Evolutionary conservation across 768 basidiomycete species (phyloP).

Genomic region (Pisolithus orientalis): DNA sequence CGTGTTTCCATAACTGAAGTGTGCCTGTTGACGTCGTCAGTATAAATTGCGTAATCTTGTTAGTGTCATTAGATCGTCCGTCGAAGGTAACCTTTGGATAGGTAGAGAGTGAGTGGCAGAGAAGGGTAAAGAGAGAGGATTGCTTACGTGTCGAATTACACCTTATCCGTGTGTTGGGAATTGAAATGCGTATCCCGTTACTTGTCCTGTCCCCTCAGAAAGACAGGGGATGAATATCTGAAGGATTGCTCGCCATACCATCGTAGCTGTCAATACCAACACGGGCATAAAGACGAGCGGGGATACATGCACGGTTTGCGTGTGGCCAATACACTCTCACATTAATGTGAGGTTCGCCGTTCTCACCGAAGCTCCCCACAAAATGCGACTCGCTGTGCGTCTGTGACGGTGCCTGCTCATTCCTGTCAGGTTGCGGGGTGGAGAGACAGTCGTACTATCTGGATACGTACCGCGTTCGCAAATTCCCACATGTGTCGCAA

Average conservation of each 20-base stretch:
- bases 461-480: constrained; percentile 39
- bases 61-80: constrained; percentile 32
- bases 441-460: constrained; percentile 9
- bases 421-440: background rate
- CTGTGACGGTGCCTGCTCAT: constrained; percentile 33
- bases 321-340: constrained; percentile 66
- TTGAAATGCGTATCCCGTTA: constrained; percentile 50
- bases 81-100: constrained; percentile 46
- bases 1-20: constrained; percentile 66
- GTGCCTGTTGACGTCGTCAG: constrained; percentile 73
- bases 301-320: constrained; percentile 39
- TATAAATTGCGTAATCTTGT: constrained; percentile 37
- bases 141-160: constrained; percentile 53
- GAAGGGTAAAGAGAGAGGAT: constrained; percentile 10
- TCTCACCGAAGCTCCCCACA: constrained; percentile 46
- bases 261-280: background rate
- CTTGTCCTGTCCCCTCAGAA: constrained; percentile 38
- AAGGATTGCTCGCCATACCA: constrained; percentile 44
- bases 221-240: constrained; percentile 48
- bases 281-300: background rate
- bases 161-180: constrained; percentile 67
- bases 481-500: constrained; percentile 48
- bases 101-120: background rate
- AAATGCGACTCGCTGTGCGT: constrained; percentile 47
- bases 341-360: constrained; percentile 49